These are phyloP conservation scores for Lotmaria passim DNA, from an alignment of 208 protist species.

Conservation along the genomic window DNA sequence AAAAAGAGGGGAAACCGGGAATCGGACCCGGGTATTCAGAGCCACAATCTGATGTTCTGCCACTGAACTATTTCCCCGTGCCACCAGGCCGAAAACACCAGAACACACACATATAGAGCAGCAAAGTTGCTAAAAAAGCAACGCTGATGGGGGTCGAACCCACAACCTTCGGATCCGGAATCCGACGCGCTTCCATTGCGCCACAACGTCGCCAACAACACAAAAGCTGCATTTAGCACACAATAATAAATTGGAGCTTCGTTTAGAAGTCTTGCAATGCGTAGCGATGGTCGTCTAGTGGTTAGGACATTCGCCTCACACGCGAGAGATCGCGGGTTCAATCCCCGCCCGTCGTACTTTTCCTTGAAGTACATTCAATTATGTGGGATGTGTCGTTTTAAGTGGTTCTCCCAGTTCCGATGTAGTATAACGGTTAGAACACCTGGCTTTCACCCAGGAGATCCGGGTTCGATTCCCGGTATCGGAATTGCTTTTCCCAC, in stretches of 20 bases:
- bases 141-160: constrained; percentile 83
- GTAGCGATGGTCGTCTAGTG: constrained; percentile 94
- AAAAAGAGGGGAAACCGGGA: constrained; percentile 77
- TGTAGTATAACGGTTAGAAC: constrained; percentile 84
- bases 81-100: too few species aligned
- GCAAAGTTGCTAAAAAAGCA: constrained; percentile 32
- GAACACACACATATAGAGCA: neutral
- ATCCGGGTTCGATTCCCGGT: constrained; percentile 81
- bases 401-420: constrained; percentile 38
- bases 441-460: constrained; percentile 76
- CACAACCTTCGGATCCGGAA: constrained; percentile 62
- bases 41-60: constrained; percentile 90
- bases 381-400: neutral
- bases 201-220: constrained; percentile 41
- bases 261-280: too few species aligned
- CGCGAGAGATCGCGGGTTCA: constrained; percentile 94
- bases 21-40: constrained; percentile 88
- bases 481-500: constrained; percentile 52
- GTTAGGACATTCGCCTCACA: constrained; percentile 96
- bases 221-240: neutral
- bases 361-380: constrained; percentile 4
- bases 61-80: constrained; percentile 85
- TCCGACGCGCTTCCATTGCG: constrained; percentile 60
- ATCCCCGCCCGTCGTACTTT: constrained; percentile 89
- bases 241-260: too few species aligned